phyloP scores from a whole-genome alignment of 306 rosid genomes.

The Hippophae tibetana region DNA sequence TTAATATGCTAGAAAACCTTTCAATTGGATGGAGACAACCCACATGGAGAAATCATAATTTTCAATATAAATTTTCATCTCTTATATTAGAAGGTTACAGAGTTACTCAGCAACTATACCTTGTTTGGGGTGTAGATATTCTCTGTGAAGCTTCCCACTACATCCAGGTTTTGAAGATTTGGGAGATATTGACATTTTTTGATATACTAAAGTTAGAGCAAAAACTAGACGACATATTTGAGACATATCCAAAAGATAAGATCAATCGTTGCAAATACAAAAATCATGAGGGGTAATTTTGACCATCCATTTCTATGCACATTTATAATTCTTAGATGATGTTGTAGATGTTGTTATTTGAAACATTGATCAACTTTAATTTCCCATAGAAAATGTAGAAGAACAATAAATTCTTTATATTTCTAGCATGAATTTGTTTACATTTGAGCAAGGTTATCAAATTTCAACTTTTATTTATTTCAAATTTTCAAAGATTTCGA shows the following conservation, averaged over 20 bases:
- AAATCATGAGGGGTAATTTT: slow-evolving; percentile 25
- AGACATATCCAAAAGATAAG: slow-evolving; percentile 23
- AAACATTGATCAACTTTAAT: no score
- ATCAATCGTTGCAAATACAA: slow-evolving; percentile 27
- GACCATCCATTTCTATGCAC: neutral
- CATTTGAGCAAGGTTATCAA: no score
- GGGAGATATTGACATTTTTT: slow-evolving; percentile 32
- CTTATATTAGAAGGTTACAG: slow-evolving; percentile 26
- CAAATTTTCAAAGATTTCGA: no score
- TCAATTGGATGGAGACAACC: slow-evolving; percentile 42
- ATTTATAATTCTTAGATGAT: neutral
- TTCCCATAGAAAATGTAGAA: no score
- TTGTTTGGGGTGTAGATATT: slow-evolving; percentile 46
- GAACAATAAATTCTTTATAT: no score
- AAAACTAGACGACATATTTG: slow-evolving; percentile 19
- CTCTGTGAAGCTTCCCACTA: slow-evolving; percentile 23
- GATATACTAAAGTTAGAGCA: slow-evolving; percentile 21
- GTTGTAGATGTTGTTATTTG: neutral
- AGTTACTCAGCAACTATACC: slow-evolving; percentile 27
- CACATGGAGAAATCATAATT: slow-evolving; percentile 7
- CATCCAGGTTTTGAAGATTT: slow-evolving; percentile 35
- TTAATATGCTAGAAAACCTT: slow-evolving; percentile 32
- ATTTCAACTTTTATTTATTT: no score
- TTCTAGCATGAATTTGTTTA: no score
- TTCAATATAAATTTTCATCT: slow-evolving; percentile 22